Evolutionary conservation across 352 stramenopile genomes (phyloP), one percentile per base, ranked within the genome.

Genomic region (Pythium rhizo-oryzae): DNA sequence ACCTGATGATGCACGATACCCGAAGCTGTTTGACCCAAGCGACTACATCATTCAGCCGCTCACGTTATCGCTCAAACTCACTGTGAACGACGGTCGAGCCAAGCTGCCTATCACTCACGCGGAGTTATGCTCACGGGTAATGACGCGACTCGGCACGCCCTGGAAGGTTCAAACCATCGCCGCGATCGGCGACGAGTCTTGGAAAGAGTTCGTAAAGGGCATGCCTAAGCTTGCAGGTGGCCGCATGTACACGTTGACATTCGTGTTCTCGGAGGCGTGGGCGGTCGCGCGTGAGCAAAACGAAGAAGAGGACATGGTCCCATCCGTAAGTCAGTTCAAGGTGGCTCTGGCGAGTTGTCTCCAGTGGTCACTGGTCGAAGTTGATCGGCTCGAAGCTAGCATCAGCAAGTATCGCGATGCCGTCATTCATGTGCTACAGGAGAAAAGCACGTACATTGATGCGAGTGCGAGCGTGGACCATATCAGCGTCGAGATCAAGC

Each of bases 371-470:
- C 37, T 77, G 9, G 66, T 71, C 19, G 82, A 92, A 52, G 81
- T 93, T 0, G 76, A 87, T n/a, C 72, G 82, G 8, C 69, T 96
- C 4, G 75, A 86, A 52, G 59, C 62, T 2, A 88, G 76, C 25
- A 87, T 94, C 37, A 56, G 78, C 59, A 88, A 85, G 52, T 96
- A 93, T 60, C 83, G 85, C 15, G 85, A 91, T 30, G 86, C 86
- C 0, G 88, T 94, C 25, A 82, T 96, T 25, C 83, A 93, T 43
- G 80, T 94, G 24, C 89, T 96, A 72, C 79, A 93, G 46, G 87
- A 96, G 58, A 96, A 96, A 53, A 93, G 81, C 74, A 96, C 87
- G n/a, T 96, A 93, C 65, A 87, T 96, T 59, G 84, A 93, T 49
- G 85, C 83, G 1, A 79, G 81, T 49, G 84, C 85, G 8, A 79